A percentile compares a stretch with the other conserved stretches of the same genome.
phyloP scores from a whole-genome alignment of 1,284 basidiomycete genomes.

The Puccinia triticina region DNA sequence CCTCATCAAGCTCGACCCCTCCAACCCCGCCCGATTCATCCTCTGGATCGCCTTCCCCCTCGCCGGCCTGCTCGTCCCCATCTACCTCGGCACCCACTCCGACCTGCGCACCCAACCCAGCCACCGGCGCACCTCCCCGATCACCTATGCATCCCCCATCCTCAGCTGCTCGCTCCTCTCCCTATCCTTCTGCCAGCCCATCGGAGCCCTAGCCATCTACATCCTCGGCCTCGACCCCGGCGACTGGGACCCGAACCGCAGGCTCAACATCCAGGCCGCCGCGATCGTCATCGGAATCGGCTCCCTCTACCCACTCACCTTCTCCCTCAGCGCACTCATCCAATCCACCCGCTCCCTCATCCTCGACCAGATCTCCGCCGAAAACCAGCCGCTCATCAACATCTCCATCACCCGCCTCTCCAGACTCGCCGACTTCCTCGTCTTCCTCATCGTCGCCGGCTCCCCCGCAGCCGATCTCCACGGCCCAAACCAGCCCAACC shows the following conservation, averaged over 20 bases:
- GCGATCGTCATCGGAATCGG: slow-evolving; percentile 20
- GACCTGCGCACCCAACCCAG: neutral
- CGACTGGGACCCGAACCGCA: slow-evolving; percentile 36
- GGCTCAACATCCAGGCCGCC: neutral
- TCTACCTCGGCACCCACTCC: neutral
- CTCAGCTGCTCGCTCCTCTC: slow-evolving; percentile 21
- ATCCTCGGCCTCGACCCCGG: slow-evolving; percentile 23
- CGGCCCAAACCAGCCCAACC: slow-evolving; percentile 19
- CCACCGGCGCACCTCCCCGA: neutral
- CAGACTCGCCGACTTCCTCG: neutral
- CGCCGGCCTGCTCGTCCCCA: slow-evolving; percentile 25
- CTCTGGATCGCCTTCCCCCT: slow-evolving; percentile 28
- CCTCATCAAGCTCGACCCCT: slow-evolving; percentile 23
- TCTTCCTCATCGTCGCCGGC: neutral
- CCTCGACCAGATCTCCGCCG: slow-evolving; percentile 24
- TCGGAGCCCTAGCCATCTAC: neutral
- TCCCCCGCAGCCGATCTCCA: neutral
- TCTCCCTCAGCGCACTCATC: slow-evolving; percentile 17
- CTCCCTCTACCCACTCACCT: slow-evolving; percentile 23
- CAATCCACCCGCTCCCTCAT: slow-evolving; percentile 17
- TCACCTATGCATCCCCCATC: neutral
- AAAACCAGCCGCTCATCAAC: slow-evolving; percentile 22
- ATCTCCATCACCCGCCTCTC: slow-evolving; percentile 12
- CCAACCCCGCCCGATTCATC: neutral
- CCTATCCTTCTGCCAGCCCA: slow-evolving; percentile 31